Evolutionary conservation across 345 rosid genomes (phyloP).

Genomic region (Eucalyptus regnans): DNA sequence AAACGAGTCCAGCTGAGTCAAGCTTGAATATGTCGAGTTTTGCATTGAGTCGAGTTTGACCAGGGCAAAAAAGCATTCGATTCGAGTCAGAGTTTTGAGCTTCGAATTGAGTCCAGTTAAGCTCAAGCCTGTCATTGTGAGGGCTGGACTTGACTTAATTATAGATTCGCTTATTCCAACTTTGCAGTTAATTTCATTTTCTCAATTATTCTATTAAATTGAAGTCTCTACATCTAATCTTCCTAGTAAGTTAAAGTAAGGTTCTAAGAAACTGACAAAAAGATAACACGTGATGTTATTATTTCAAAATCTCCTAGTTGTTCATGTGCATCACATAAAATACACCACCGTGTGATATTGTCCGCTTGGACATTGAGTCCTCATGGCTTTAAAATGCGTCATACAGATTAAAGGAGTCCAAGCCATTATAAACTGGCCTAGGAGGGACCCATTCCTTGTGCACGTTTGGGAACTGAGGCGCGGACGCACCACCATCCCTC

Average conservation of each 20-base stretch:
- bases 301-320: background rate
- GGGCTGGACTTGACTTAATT: background rate
- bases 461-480: too few relatives aligned
- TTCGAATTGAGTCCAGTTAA: background rate
- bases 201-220: background rate
- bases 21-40: background rate
- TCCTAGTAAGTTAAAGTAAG: background rate
- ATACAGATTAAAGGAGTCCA: too few relatives aligned
- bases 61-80: background rate
- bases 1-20: background rate
- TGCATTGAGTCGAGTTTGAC: background rate
- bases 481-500: too few relatives aligned
- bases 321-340: too few relatives aligned
- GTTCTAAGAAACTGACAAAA: background rate
- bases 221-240: background rate
- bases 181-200: too few relatives aligned
- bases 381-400: too few relatives aligned
- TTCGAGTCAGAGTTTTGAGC: background rate
- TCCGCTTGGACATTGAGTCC: too few relatives aligned
- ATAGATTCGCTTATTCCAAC: too few relatives aligned
- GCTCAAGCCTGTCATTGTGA: too few relatives aligned
- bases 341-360: too few relatives aligned
- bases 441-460: too few relatives aligned
- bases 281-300: background rate
- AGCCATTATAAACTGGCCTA: too few relatives aligned